Evolutionary conservation across 1,284 basidiomycete genomes (phyloP).

Genomic region (Naganishia sp.): DNA sequence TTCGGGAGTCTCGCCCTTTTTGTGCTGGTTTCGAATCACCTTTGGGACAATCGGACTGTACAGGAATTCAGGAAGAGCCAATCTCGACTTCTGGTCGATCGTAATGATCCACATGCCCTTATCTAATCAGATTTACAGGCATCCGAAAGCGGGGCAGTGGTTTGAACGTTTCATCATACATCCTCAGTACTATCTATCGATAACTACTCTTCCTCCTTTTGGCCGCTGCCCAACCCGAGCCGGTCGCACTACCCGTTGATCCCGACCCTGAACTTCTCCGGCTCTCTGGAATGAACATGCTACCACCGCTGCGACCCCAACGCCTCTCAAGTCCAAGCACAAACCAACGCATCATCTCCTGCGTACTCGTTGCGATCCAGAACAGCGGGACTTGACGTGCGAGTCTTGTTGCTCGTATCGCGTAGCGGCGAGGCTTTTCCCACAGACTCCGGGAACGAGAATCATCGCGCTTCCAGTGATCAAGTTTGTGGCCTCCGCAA

Average conservation of each 20-base stretch:
- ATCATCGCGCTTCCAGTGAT: background rate
- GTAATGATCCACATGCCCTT: too few relatives aligned
- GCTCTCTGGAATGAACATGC: slow-evolving; percentile 2
- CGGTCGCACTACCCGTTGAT: background rate
- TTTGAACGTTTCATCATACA: background rate
- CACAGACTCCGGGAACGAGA: background rate
- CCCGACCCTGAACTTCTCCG: background rate
- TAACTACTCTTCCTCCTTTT: slow-evolving; percentile 27
- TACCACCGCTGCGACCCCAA: slow-evolving; percentile 8
- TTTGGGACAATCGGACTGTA: too few relatives aligned
- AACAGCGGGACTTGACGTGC: slow-evolving; percentile 9
- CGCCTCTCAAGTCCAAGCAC: slow-evolving; percentile 10
- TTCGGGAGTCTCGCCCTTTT: too few relatives aligned
- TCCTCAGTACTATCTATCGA: background rate
- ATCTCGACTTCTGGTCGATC: too few relatives aligned
- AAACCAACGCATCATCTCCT: slow-evolving; percentile 20
- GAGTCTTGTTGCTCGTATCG: background rate
- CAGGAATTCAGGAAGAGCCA: too few relatives aligned
- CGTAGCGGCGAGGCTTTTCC: background rate
- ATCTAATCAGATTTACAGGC: too few relatives aligned
- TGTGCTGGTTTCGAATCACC: too few relatives aligned
- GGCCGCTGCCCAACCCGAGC: background rate
- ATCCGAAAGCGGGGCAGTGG: too few relatives aligned
- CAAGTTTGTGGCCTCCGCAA: background rate
- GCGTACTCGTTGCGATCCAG: slow-evolving; percentile 23